A percentile compares a stretch with the other conserved stretches of the same genome.
These are phyloP conservation scores for Candida montana DNA, from an alignment of 805 yeast genomes.

Conservation along the genomic window DNA sequence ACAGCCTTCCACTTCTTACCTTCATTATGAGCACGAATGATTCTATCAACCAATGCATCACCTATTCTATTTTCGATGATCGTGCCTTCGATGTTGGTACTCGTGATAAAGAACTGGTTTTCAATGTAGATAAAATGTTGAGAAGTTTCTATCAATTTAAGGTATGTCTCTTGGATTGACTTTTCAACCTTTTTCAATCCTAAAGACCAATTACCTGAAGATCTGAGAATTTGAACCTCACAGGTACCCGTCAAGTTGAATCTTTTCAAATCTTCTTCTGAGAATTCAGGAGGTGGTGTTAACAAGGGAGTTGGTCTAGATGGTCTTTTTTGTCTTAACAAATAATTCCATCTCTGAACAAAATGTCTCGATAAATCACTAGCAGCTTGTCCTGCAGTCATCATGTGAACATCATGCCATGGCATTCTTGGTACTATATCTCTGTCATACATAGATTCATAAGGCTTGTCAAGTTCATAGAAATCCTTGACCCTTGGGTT, in stretches of 20 bases:
- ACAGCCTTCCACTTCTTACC: conserved; percentile 84
- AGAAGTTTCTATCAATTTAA: conserved; percentile 84
- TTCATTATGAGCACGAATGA: conserved; percentile 78
- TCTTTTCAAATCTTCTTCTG: conserved; percentile 60
- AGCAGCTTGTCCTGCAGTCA: conserved; percentile 90
- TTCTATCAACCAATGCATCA: conserved; percentile 96
- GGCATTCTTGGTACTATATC: conserved; percentile 88
- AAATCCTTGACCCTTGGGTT: conserved; percentile 93
- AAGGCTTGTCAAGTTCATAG: conserved; percentile 73
- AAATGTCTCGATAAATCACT: conserved; percentile 90
- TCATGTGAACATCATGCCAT: conserved; percentile 99
- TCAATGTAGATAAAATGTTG: conserved; percentile 93
- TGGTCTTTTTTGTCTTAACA: conserved; percentile 89
- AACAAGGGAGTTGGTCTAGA: conserved; percentile 88
- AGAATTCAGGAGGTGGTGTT: conserved; percentile 87
- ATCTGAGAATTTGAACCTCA: conserved; percentile 84
- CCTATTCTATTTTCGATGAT: conserved; percentile 85
- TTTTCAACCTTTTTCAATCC: conserved; percentile 82
- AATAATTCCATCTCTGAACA: conserved; percentile 95
- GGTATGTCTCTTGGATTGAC: conserved; percentile 88
- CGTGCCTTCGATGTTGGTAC: conserved; percentile 81
- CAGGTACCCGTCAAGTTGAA: conserved; percentile 71
- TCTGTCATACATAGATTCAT: conserved; percentile 88
- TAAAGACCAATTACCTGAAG: conserved; percentile 89
- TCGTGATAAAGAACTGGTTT: conserved; percentile 89